Evolutionary conservation across 2,329 filamentous ascomycete species (phyloP).

Genomic region (Juglanconis oblonga): DNA sequence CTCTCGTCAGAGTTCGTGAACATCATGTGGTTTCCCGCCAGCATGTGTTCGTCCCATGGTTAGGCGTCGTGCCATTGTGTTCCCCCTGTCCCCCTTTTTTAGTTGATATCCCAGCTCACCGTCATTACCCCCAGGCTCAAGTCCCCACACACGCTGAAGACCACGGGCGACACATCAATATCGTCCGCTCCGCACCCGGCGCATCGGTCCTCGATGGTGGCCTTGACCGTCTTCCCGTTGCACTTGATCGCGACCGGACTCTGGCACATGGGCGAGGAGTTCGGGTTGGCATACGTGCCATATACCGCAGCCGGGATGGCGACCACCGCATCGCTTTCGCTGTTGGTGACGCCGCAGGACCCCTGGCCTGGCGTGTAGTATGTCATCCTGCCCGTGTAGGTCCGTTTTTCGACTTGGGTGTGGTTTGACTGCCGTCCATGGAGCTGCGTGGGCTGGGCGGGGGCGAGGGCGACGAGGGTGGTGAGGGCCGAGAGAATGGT

Average conservation of each 20-base stretch:
- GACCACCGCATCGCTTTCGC: constrained; percentile 3
- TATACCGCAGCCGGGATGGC: constrained; percentile 4
- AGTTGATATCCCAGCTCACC: constrained; percentile 10
- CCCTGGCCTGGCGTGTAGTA: constrained; percentile 9
- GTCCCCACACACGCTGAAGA: constrained; percentile 3
- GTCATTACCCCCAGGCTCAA: constrained; percentile 3
- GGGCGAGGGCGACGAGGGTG: background rate
- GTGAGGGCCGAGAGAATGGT: background rate
- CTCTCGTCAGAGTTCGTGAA: background rate
- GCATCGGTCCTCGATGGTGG: constrained; percentile 11
- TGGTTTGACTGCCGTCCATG: background rate
- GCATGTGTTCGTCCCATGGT: background rate
- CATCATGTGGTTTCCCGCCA: background rate
- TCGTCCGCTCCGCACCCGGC: constrained; percentile 1
- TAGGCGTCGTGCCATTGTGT: background rate
- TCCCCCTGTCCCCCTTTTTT: background rate
- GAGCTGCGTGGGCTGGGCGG: background rate
- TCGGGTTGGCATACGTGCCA: constrained; percentile 11
- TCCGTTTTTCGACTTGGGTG: background rate
- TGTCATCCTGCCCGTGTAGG: constrained; percentile 11
- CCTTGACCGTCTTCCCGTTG: constrained; percentile 9
- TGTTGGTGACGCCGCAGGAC: constrained; percentile 9
- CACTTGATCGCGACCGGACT: constrained; percentile 4
- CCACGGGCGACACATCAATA: constrained; percentile 12
- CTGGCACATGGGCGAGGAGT: constrained; percentile 9